These are phyloP conservation scores for Microdochium nivale DNA, from an alignment of 2,329 filamentous ascomycete species.

Conservation along the genomic window DNA sequence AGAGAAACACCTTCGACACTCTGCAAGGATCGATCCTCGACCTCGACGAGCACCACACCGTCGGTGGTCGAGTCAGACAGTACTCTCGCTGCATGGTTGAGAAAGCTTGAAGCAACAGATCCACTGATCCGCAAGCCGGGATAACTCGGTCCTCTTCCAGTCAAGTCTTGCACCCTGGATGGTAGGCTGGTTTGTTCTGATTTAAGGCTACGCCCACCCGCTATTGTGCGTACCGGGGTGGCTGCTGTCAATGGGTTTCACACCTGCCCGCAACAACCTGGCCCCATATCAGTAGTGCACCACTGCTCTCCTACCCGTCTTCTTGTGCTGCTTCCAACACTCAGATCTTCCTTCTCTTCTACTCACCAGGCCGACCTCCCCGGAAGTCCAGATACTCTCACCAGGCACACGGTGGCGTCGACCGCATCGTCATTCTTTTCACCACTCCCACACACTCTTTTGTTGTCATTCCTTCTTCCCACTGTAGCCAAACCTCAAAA, in stretches of 20 bases:
- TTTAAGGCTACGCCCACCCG: neutral
- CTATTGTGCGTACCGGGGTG: neutral
- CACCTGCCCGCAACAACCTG: neutral
- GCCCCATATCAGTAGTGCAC: neutral
- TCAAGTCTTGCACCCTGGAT: neutral
- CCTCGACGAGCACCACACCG: neutral
- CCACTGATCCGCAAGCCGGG: neutral
- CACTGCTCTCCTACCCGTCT: neutral
- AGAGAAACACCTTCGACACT: neutral
- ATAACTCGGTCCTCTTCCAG: neutral
- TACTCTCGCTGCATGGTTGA: neutral
- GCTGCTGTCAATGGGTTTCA: neutral
- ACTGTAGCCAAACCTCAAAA: neutral
- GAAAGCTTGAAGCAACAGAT: neutral
- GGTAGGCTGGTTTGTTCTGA: neutral
- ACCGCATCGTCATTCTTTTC: constrained; percentile 1
- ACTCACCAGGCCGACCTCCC: neutral
- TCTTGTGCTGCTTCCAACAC: neutral
- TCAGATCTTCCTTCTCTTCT: neutral
- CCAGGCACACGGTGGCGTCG: neutral
- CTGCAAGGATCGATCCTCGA: neutral
- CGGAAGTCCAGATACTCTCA: neutral
- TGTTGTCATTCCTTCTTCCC: neutral
- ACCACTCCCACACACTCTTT: neutral
- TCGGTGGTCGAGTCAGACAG: neutral